Percentiles rank a stretch among this genome's conserved stretches.
Conservation (phyloP, 2,329 filamentous ascomycete genomes). For the Tolypocladium ovalisporum region DNA sequence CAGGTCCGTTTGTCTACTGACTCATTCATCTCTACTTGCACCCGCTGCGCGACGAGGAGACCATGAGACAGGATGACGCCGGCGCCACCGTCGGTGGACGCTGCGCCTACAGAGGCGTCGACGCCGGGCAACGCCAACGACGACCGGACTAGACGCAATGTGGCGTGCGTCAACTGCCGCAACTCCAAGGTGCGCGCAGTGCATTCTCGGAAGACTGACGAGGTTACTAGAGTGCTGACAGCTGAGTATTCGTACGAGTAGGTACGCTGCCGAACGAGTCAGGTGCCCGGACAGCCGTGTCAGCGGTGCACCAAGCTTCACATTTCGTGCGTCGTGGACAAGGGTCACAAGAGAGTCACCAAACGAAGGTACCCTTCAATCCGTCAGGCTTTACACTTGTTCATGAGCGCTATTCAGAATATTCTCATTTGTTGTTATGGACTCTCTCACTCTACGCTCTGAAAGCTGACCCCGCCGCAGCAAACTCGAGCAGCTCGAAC, state of each 20-base stretch:
- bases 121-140: constrained; percentile 8
- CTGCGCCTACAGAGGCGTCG: constrained; percentile 11
- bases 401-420: too few relatives aligned
- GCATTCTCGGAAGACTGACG: too few relatives aligned
- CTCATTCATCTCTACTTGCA: background rate
- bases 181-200: constrained; percentile 27
- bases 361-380: constrained; percentile 24
- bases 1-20: background rate
- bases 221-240: background rate
- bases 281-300: constrained; percentile 27
- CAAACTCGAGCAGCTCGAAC: constrained; percentile 43
- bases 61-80: constrained; percentile 17
- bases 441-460: background rate
- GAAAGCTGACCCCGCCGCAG: constrained; percentile 16
- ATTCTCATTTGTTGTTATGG: background rate
- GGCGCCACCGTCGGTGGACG: constrained; percentile 18
- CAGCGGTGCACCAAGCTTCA: constrained; percentile 33
- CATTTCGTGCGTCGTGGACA: constrained; percentile 33
- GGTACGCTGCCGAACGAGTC: constrained; percentile 33
- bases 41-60: constrained; percentile 2
- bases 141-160: constrained; percentile 23
- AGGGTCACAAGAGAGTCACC: constrained; percentile 34
- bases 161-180: constrained; percentile 27
- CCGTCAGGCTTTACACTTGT: background rate
- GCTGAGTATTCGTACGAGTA: too few relatives aligned